Percentiles rank a stretch among this genome's conserved stretches.
These are phyloP conservation scores for Danielia oregonensis DNA, from an alignment of 805 yeast genomes.

Conservation along the genomic window DNA sequence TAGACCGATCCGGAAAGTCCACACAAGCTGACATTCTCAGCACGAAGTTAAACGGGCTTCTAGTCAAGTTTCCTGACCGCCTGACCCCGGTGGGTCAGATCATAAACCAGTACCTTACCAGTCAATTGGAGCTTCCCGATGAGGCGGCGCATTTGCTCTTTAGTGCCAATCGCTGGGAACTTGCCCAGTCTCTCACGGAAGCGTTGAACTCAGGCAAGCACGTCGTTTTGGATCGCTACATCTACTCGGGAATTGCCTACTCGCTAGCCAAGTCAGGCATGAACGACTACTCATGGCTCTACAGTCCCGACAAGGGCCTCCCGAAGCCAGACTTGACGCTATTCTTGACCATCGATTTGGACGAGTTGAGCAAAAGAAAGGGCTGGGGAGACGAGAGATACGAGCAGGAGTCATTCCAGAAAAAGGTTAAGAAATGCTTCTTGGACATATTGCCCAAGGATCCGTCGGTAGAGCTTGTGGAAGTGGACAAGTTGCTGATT, in stretches of 20 bases:
- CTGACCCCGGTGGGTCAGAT: conserved; percentile 75
- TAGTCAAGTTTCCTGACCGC: conserved; percentile 85
- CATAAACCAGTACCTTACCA: conserved; percentile 68
- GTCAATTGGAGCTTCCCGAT: conserved; percentile 56
- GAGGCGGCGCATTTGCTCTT: conserved; percentile 84
- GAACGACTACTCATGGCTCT: conserved; percentile 68
- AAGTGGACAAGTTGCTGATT: conserved; percentile 57
- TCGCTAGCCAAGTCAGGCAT: conserved; percentile 67
- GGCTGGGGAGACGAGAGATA: conserved; percentile 96
- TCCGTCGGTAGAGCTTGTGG: conserved; percentile 37
- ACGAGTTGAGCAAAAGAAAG: conserved; percentile 46
- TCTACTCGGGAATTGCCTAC: conserved; percentile 91
- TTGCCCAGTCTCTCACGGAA: conserved; percentile 43
- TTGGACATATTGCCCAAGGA: conserved; percentile 34
- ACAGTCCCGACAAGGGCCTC: conserved; percentile 75
- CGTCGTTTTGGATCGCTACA: conserved; percentile 80
- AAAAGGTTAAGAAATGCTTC: conserved; percentile 63
- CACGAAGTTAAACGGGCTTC: conserved; percentile 21
- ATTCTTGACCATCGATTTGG: conserved; percentile 60
- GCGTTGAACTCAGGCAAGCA: conserved; percentile 49
- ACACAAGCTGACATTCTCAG: conserved; percentile 58
- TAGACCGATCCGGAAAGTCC: conserved; percentile 92
- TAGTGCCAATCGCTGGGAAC: conserved; percentile 95
- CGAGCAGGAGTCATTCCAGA: conserved; percentile 72
- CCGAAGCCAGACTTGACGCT: conserved; percentile 83